Evolutionary conservation across 192 early-diverging fungal genomes (phyloP).

Genomic region (Backusella morwellensis): DNA sequence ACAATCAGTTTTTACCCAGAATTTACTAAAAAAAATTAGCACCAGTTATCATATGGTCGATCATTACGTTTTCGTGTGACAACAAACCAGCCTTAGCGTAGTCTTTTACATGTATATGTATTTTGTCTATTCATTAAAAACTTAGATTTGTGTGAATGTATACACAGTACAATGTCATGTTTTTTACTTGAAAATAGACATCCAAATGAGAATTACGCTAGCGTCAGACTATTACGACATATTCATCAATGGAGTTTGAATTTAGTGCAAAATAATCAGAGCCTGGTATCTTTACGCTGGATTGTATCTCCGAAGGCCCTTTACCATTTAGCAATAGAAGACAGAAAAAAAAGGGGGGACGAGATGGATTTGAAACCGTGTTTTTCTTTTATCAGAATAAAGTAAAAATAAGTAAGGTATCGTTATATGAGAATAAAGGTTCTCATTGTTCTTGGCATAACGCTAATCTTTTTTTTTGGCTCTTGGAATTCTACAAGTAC

Average conservation of each 20-base stretch:
- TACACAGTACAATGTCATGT: background rate
- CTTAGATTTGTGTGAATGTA: background rate
- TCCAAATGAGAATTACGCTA: background rate
- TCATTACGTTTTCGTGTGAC: constrained; percentile 2
- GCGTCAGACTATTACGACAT: background rate
- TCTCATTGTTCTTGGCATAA: background rate
- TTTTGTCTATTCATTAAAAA: background rate
- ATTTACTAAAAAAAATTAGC: background rate
- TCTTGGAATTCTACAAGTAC: background rate
- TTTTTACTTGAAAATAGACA: background rate
- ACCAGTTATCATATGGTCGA: background rate
- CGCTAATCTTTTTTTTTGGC: background rate
- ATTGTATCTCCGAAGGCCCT: background rate
- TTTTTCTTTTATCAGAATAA: background rate
- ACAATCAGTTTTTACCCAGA: background rate
- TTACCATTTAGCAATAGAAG: background rate
- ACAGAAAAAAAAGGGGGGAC: background rate
- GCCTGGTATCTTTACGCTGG: background rate
- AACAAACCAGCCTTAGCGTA: background rate
- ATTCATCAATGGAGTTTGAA: background rate
- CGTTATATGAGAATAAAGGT: background rate
- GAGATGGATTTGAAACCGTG: background rate
- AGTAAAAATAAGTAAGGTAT: background rate
- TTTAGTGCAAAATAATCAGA: background rate
- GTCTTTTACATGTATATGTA: background rate